Evolutionary conservation across 2,329 filamentous ascomycete species (phyloP), one percentile per base, ranked within the genome.

Genomic region (Penicillium rolfsii): DNA sequence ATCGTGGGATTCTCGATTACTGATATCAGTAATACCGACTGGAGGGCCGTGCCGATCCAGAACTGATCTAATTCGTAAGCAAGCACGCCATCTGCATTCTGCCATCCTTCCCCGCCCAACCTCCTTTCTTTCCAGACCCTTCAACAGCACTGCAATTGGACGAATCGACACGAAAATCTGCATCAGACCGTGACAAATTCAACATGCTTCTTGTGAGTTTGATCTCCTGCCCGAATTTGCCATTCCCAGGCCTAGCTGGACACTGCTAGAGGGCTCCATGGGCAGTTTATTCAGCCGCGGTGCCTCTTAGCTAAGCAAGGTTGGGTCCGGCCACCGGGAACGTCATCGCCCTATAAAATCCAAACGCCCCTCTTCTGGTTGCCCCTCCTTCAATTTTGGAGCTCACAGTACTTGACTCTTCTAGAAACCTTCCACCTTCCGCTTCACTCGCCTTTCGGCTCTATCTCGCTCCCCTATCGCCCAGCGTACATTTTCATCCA

Each of bases 401-500:
- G 56, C 60, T 61, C 52, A 61, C 60, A 57, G 48, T 49, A 63
- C 26, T 61, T 50, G 24, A 40, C 45, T 50, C 55, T 56, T 68
- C 59, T 61, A 69, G 57, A 69, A 58, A 49, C 55, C 60, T 50
- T 53, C 66, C 30, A 38, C 55, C 24, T 24, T 67, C 36, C 63
- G 57, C 45, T 53, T 62, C 38, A 58, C 53, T 52, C 53, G 56
- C 50, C 52, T 60, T 48, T 58, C 35, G 50, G 11, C 66, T 26
- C 61, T 40, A 54, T 59, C 28, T 57, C 57, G 16, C 49, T 4
- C 16, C 3, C 49, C 33, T 16, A 54, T 36, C 28, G 58, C 58
- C 26, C 48, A 50, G 80, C 82, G 70, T 75, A 79, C 77, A n/a
- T n/a, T n/a, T n/a, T n/a, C n/a, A 22, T 61, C 60, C 0, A 65